Conservation (phyloP, 106 monocot genomes). For the Vanilla planifolia region DNA sequence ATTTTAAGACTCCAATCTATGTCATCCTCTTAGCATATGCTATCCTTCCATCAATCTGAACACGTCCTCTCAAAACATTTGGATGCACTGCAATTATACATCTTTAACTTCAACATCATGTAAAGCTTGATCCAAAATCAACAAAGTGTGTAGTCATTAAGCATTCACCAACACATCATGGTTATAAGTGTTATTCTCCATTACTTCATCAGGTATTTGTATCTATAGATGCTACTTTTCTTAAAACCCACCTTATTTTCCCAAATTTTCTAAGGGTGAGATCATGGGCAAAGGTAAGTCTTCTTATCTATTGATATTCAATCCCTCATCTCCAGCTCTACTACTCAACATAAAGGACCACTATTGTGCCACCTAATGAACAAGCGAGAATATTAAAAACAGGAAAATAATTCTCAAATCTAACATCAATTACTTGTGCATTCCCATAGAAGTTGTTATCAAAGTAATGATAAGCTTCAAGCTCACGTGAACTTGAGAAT, state of each 20-base stretch:
- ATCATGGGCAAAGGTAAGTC: too few species aligned
- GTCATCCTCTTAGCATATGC: neutral
- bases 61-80: conserved; percentile 2
- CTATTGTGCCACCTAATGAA: too few species aligned
- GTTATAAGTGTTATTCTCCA: conserved; percentile 3
- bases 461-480: too few species aligned
- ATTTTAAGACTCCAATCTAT: neutral
- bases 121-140: conserved; percentile 8
- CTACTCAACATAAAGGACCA: too few species aligned
- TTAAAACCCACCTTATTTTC: neutral
- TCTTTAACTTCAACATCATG: neutral
- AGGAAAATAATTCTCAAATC: too few species aligned
- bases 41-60: neutral
- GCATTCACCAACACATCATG: conserved; percentile 10
- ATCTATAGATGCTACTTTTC: conserved; percentile 16
- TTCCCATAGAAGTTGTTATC: too few species aligned
- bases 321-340: too few species aligned
- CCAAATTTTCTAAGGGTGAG: too few species aligned
- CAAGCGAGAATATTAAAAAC: too few species aligned
- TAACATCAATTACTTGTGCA: too few species aligned
- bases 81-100: conserved; percentile 20
- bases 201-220: neutral
- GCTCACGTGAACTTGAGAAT: too few species aligned
- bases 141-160: conserved; percentile 16
- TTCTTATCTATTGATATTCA: too few species aligned